Evolutionary conservation across 345 rosid species (phyloP).

Genomic region (Melaleuca quinquenervia): DNA sequence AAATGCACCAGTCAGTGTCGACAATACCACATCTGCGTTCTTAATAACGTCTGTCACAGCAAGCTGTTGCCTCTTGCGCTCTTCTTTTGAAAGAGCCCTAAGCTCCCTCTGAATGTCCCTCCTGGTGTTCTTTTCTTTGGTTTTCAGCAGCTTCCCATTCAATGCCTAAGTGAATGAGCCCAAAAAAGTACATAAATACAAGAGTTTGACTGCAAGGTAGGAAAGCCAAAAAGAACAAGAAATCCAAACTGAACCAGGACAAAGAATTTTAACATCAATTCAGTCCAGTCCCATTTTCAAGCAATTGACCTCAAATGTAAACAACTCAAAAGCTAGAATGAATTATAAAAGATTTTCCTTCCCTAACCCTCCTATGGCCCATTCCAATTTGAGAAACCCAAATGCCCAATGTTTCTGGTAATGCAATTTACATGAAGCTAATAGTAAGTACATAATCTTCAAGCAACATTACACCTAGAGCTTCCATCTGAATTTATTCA

Average conservation of each 20-base stretch:
- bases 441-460: not conserved
- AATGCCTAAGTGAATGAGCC: constrained; percentile 29
- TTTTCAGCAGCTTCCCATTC: constrained; percentile 73
- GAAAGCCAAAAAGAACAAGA: not conserved
- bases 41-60: constrained; percentile 87
- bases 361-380: not conserved
- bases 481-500: not conserved
- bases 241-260: not conserved
- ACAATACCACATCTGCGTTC: constrained; percentile 69
- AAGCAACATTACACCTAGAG: not conserved
- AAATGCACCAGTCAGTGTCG: constrained; percentile 85
- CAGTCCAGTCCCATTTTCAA: not conserved
- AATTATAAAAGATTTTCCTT: not conserved
- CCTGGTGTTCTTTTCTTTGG: constrained; percentile 75
- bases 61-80: constrained; percentile 91
- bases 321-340: not conserved
- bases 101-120: constrained; percentile 85
- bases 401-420: not conserved
- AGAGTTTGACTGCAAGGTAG: not conserved
- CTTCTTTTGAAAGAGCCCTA: constrained; percentile 72
- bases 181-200: not conserved
- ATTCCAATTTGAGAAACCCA: not conserved
- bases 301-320: not conserved
- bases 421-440: not conserved
- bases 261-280: not conserved